Percentiles rank a stretch among this genome's conserved stretches.
phyloP scores from a whole-genome alignment of 2,329 filamentous ascomycete species.

The Leptographium radiaticola region DNA sequence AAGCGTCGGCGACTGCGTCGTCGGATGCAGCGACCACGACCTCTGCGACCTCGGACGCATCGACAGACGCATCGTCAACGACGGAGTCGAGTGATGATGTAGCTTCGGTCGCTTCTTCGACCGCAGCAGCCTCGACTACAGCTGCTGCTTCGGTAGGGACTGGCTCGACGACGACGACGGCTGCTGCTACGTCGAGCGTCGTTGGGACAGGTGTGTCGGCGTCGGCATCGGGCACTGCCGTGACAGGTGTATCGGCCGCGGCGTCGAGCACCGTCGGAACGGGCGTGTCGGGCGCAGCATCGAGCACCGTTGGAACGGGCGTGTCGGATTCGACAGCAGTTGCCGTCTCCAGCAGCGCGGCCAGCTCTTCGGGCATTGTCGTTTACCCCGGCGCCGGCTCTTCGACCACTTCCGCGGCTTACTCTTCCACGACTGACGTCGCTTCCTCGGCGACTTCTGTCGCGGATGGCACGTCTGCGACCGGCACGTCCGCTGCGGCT shows the following conservation, averaged over 20 bases:
- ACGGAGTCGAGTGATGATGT: background rate
- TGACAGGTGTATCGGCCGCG: too few relatives aligned
- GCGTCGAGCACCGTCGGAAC: background rate
- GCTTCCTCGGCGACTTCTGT: background rate
- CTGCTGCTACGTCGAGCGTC: too few relatives aligned
- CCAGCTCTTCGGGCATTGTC: slow-evolving; percentile 7
- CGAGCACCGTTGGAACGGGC: background rate
- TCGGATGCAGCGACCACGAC: background rate
- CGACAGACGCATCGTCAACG: background rate
- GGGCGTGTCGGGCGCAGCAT: too few relatives aligned
- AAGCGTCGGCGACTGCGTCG: background rate
- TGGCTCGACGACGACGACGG: background rate
- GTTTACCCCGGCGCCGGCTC: background rate
- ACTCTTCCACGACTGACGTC: background rate
- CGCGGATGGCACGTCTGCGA: background rate
- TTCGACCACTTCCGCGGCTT: background rate
- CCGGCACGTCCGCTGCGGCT: background rate
- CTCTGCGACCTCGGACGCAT: background rate
- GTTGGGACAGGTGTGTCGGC: too few relatives aligned
- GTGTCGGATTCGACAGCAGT: background rate
- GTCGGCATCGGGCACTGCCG: too few relatives aligned
- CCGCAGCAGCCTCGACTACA: background rate
- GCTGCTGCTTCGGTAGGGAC: background rate
- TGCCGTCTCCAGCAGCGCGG: slow-evolving; percentile 6
- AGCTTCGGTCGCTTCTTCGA: background rate